Evolutionary conservation across 2,329 filamentous ascomycete species (phyloP).

Genomic region (Chaetomiaceae sp.): DNA sequence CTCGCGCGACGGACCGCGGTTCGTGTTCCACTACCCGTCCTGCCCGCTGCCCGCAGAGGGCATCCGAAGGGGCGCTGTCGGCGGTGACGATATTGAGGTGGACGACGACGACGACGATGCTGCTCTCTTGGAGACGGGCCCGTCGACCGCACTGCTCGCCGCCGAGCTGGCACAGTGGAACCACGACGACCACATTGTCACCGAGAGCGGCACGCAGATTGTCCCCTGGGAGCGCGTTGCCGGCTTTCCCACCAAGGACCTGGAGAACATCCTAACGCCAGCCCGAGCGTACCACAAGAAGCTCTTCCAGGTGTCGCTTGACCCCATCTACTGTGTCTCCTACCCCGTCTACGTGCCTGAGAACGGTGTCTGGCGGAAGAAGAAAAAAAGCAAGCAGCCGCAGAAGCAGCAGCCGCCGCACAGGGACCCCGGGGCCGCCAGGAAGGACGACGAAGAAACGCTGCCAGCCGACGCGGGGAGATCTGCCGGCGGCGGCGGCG

Average conservation of each 20-base stretch:
- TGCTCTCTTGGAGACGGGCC: constrained; percentile 33
- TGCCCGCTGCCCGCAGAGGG: constrained; percentile 38
- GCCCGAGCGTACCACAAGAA: constrained; percentile 71
- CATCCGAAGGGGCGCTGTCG: constrained; percentile 23
- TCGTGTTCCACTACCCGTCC: constrained; percentile 87
- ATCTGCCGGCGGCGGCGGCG: constrained; percentile 19
- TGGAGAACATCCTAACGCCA: constrained; percentile 75
- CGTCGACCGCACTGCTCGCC: constrained; percentile 29
- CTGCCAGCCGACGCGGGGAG: constrained; percentile 25
- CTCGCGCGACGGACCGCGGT: constrained; percentile 70
- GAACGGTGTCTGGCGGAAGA: constrained; percentile 70
- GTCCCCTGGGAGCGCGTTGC: constrained; percentile 68
- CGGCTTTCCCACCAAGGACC: constrained; percentile 66
- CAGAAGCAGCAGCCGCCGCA: constrained; percentile 27
- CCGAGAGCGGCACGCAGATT: constrained; percentile 50
- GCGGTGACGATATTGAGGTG: constrained; percentile 34
- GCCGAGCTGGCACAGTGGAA: constrained; percentile 41
- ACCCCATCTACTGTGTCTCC: constrained; percentile 73
- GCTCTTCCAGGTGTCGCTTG: constrained; percentile 74
- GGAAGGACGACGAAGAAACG: constrained; percentile 26
- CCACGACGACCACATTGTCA: constrained; percentile 50
- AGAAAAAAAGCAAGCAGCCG: constrained; percentile 38
- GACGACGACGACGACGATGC: constrained; percentile 51
- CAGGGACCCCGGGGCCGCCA: constrained; percentile 29
- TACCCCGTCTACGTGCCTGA: constrained; percentile 78